Conservation (phyloP, 2,329 filamentous ascomycete species). For the Sarocladium brachiariae region DNA sequence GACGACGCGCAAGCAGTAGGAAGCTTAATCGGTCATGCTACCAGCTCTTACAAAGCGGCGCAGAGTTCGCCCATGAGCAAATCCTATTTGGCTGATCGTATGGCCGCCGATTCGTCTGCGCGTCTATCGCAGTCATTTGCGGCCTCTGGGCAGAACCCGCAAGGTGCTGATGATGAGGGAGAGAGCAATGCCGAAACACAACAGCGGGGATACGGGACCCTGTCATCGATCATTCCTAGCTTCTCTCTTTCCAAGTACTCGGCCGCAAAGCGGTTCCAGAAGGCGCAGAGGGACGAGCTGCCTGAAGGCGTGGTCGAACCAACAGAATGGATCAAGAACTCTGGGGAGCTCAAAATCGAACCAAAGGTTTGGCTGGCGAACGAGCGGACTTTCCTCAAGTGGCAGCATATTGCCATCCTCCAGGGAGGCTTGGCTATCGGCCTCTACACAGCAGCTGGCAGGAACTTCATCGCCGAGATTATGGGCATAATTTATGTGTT, state of each 20-base stretch:
- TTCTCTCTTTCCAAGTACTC: constrained; percentile 79
- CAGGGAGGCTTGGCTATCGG: constrained; percentile 78
- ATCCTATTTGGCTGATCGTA: constrained; percentile 54
- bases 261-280: constrained; percentile 40
- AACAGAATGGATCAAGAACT: constrained; percentile 86
- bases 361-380: constrained; percentile 99
- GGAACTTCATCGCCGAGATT: constrained; percentile 66
- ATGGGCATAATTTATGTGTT: constrained; percentile 78
- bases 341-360: constrained; percentile 85
- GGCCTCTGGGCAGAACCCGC: constrained; percentile 2
- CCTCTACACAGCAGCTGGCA: constrained; percentile 80
- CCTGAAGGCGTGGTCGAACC: constrained; percentile 88
- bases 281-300: constrained; percentile 42
- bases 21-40: constrained; percentile 61
- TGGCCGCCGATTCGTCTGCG: constrained; percentile 38
- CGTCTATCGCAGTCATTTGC: constrained; percentile 22
- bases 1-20: constrained; percentile 88
- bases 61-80: constrained; percentile 62
- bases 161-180: constrained; percentile 25
- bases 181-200: constrained; percentile 27
- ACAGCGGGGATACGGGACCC: constrained; percentile 39
- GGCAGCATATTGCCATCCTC: constrained; percentile 90
- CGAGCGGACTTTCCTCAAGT: constrained; percentile 96
- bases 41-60: constrained; percentile 48
- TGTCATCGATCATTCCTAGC: constrained; percentile 71